Evolutionary conservation across 805 yeast species (phyloP).

Genomic region (Kazachstania martiniae): DNA sequence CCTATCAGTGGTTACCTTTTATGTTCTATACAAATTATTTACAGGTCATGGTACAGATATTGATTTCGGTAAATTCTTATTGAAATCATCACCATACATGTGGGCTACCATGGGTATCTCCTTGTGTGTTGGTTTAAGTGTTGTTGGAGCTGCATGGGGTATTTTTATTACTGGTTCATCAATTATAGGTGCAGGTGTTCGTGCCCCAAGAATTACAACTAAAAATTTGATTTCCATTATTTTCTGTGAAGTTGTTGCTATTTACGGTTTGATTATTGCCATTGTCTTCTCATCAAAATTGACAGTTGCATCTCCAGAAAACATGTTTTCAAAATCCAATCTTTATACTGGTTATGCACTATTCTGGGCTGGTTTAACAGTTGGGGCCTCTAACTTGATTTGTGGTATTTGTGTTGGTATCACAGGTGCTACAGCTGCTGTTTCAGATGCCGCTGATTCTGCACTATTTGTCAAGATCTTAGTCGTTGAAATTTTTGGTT

Average conservation of each 20-base stretch:
- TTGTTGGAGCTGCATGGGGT: slow-evolving; percentile 99
- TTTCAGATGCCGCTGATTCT: slow-evolving; percentile 95
- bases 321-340: slow-evolving; percentile 68
- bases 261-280: slow-evolving; percentile 94
- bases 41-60: slow-evolving; percentile 88
- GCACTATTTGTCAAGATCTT: slow-evolving; percentile 89
- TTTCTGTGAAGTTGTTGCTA: slow-evolving; percentile 98
- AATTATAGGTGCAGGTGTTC: slow-evolving; percentile 95
- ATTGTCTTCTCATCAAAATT: slow-evolving; percentile 92
- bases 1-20: slow-evolving; percentile 14
- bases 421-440: slow-evolving; percentile 98
- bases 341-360: slow-evolving; percentile 89
- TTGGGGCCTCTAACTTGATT: slow-evolving; percentile 82
- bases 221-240: slow-evolving; percentile 93
- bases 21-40: slow-evolving; percentile 41
- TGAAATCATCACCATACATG: slow-evolving; percentile 84
- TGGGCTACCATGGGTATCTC: slow-evolving; percentile 93
- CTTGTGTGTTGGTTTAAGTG: slow-evolving; percentile 85
- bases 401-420: slow-evolving; percentile 97
- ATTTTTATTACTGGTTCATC: slow-evolving; percentile 92
- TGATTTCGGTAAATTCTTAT: slow-evolving; percentile 81
- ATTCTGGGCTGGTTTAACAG: slow-evolving; percentile 98
- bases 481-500: slow-evolving; percentile 95
- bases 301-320: slow-evolving; percentile 48
- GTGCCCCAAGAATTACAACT: slow-evolving; percentile 94